Evolutionary conservation across 1,139 yeast species (phyloP).

Genomic region (Pichia sp.): DNA sequence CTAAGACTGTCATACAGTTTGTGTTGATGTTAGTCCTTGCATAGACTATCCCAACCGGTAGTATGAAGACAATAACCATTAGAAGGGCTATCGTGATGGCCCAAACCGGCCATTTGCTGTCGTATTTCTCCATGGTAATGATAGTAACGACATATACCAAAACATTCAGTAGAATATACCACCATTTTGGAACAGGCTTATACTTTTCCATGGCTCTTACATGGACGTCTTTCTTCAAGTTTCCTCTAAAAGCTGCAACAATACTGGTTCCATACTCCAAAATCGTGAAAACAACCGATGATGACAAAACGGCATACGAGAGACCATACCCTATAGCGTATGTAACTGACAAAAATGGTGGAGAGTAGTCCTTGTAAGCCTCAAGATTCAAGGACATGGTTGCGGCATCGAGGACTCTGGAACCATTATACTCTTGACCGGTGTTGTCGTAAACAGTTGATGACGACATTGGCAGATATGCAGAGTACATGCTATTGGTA

Average conservation of each 20-base stretch:
- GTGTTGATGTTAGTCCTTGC: constrained; percentile 52
- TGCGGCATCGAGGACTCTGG: background rate
- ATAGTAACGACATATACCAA: constrained; percentile 37
- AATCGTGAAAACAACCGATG: constrained; percentile 3
- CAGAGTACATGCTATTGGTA: constrained; percentile 44
- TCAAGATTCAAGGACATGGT: constrained; percentile 5
- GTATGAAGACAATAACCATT: constrained; percentile 45
- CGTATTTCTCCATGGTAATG: constrained; percentile 43
- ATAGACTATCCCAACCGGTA: constrained; percentile 52
- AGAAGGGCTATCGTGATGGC: constrained; percentile 48
- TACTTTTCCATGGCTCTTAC: constrained; percentile 57
- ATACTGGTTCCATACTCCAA: background rate
- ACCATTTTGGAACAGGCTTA: constrained; percentile 62
- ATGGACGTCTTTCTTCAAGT: constrained; percentile 45
- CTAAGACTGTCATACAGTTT: constrained; percentile 50
- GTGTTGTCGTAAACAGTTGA: constrained; percentile 2
- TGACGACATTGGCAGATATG: constrained; percentile 45
- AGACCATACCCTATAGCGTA: constrained; percentile 5
- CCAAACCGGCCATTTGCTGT: constrained; percentile 51
- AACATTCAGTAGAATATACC: constrained; percentile 44
- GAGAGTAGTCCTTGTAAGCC: constrained; percentile 3
- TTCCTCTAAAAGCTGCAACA: background rate
- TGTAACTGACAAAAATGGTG: constrained; percentile 4
- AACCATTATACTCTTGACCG: constrained; percentile 1
- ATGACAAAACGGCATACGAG: constrained; percentile 4